Evolutionary conservation across 495 filamentous ascomycete genomes (phyloP), one percentile per base, ranked within the genome.

Genomic region (Geoglossum glabrum): DNA sequence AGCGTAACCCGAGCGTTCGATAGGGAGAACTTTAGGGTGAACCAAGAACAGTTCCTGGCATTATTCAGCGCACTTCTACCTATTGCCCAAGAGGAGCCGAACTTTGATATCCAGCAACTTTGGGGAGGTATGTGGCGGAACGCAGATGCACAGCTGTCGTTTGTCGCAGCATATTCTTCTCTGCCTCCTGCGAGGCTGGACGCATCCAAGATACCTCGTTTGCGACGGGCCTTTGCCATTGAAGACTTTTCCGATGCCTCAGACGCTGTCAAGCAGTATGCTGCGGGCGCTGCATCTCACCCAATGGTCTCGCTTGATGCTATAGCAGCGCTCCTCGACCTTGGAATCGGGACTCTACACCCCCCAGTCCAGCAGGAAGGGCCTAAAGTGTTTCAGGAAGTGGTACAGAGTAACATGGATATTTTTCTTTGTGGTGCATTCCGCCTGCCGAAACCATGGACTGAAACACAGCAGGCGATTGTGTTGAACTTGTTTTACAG

Each of bases 101-200:
- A 65, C 56, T 75, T 84, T 64, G 82, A 94, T 68, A 79, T 95
- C 49, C 84, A 94, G 67, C 78, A 74, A 38, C 75, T 99, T 26
- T 97, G 90, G 92, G 87, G 89, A 59, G 90, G 89, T 34, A 75
- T 81, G 49, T 97, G 93, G 92, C 78, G 85, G 51, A 76, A 93
- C 56, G 77, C 81, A 21, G 79, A 88, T 49, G 86, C 93, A 0
- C 93, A 96, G 59, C 76, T 97, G 55, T 92, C 86, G 15, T 93
- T 99, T 64, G 73, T 96, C 40, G 82, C 81, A 58, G 86, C 88
- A 8, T 96, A 86, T 65, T 72, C 86, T 0, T 81, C 80, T 1
- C 71, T 84, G 50, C 73, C 72, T 51, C 76, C 81, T 2, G 81
- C 87, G 10, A 78, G 87, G 54, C 73, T 94, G 11, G 89, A 96